phyloP scores from a whole-genome alignment of 2,329 filamentous ascomycete species.

The Diaporthe citriasiana region DNA sequence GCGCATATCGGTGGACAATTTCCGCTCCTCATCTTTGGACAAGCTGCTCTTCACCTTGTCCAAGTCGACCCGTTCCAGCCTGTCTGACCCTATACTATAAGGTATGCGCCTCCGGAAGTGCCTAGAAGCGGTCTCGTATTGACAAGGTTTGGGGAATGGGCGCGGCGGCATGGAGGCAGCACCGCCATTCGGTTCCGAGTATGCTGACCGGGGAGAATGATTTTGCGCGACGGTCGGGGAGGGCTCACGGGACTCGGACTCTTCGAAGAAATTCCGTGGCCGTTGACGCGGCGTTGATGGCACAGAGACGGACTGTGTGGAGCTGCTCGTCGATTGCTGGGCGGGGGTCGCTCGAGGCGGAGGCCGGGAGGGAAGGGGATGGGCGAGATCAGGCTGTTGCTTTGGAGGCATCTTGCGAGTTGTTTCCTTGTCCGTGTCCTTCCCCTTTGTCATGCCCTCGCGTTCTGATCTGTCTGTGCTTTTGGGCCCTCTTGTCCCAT shows the following conservation, averaged over 20 bases:
- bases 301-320: slow-evolving; percentile 84
- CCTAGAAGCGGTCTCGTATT: slow-evolving; percentile 88
- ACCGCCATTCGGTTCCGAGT: slow-evolving; percentile 87
- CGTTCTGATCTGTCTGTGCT: slow-evolving; percentile 72
- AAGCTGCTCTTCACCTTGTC: slow-evolving; percentile 80
- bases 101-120: slow-evolving; percentile 89
- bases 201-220: slow-evolving; percentile 90
- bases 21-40: slow-evolving; percentile 79
- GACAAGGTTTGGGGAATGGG: slow-evolving; percentile 71
- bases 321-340: slow-evolving; percentile 49
- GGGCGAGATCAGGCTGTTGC: slow-evolving; percentile 51
- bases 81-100: slow-evolving; percentile 88
- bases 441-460: slow-evolving; percentile 70
- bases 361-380: slow-evolving; percentile 44
- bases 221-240: slow-evolving; percentile 83
- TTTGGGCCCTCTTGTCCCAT: slow-evolving; percentile 75
- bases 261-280: slow-evolving; percentile 84
- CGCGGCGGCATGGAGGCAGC: slow-evolving; percentile 75
- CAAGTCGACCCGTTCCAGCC: slow-evolving; percentile 78
- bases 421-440: slow-evolving; percentile 56
- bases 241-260: slow-evolving; percentile 76
- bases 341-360: slow-evolving; percentile 36
- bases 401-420: slow-evolving; percentile 65
- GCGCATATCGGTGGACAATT: slow-evolving; percentile 85
- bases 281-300: slow-evolving; percentile 94